These are phyloP conservation scores for Coemansia aciculifera DNA, from an alignment of 192 early-diverging fungal species.

Conservation along the genomic window DNA sequence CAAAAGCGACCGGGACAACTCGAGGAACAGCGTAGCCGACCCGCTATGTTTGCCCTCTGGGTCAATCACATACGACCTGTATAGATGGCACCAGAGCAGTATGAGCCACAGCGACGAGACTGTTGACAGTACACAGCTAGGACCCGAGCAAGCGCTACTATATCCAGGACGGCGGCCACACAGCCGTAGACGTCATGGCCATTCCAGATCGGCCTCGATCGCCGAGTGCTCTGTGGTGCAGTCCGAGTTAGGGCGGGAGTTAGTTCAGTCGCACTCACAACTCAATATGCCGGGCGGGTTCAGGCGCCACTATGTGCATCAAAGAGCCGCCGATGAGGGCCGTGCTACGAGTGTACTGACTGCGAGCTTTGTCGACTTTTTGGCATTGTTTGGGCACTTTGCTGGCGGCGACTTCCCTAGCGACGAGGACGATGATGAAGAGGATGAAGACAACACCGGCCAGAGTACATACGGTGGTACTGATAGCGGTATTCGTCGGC, in stretches of 20 bases:
- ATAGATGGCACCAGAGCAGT: constrained; percentile 69
- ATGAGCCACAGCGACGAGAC: constrained; percentile 1
- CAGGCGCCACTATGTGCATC: constrained; percentile 77
- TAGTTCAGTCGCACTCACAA: constrained; percentile 47
- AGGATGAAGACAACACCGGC: constrained; percentile 17
- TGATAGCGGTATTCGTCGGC: neutral
- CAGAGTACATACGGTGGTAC: neutral
- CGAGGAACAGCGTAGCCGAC: constrained; percentile 23
- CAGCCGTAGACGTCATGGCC: constrained; percentile 12
- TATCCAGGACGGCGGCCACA: neutral
- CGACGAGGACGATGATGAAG: constrained; percentile 63
- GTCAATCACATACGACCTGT: constrained; percentile 83
- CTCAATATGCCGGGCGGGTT: constrained; percentile 80
- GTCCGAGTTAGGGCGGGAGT: constrained; percentile 52
- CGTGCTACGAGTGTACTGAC: constrained; percentile 69
- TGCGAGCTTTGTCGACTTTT: constrained; percentile 87
- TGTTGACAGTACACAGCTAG: constrained; percentile 24
- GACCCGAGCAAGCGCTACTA: neutral
- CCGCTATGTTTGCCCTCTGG: constrained; percentile 63
- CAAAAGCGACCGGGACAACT: constrained; percentile 11
- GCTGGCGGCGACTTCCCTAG: constrained; percentile 87
- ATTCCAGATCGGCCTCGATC: constrained; percentile 23
- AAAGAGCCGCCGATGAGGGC: constrained; percentile 67
- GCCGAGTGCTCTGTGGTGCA: constrained; percentile 10
- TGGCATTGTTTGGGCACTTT: constrained; percentile 89